Evolutionary conservation across 2,329 filamentous ascomycete genomes (phyloP).

Genomic region (Exophiala bonariae): DNA sequence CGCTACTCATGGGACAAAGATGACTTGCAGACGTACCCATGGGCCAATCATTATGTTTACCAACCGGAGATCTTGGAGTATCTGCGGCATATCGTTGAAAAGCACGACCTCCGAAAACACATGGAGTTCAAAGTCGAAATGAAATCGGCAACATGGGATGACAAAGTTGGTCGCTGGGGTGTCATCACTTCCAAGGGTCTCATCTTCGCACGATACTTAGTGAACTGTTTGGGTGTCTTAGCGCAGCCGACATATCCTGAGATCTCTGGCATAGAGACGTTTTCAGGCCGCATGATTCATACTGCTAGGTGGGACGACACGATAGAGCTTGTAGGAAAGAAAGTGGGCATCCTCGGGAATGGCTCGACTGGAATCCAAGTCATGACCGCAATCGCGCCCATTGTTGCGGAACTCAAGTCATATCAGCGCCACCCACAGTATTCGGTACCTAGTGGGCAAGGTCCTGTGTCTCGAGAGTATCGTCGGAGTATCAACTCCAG

Average conservation of each 20-base stretch:
- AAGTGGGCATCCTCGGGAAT: slow-evolving; percentile 63
- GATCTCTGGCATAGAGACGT: slow-evolving; percentile 58
- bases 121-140: slow-evolving; percentile 46
- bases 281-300: slow-evolving; percentile 60
- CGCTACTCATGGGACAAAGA: slow-evolving; percentile 5
- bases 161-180: slow-evolving; percentile 5
- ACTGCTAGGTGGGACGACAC: slow-evolving; percentile 60
- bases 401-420: slow-evolving; percentile 37
- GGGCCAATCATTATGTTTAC: slow-evolving; percentile 1
- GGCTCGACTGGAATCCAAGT: slow-evolving; percentile 61
- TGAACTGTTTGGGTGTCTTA: slow-evolving; percentile 50
- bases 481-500: slow-evolving; percentile 21
- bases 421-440: slow-evolving; percentile 16
- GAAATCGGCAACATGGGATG: slow-evolving; percentile 27
- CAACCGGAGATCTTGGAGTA: slow-evolving; percentile 43
- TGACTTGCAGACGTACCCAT: slow-evolving; percentile 1
- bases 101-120: slow-evolving; percentile 44
- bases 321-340: slow-evolving; percentile 57
- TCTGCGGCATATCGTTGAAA: slow-evolving; percentile 48
- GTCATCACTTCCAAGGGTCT: slow-evolving; percentile 29
- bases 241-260: slow-evolving; percentile 62
- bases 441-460: slow-evolving; percentile 10
- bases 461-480: slow-evolving; percentile 8
- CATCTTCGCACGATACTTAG: slow-evolving; percentile 39
- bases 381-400: slow-evolving; percentile 58